These are phyloP conservation scores for Aurantiochytrium sp. DNA, from an alignment of 108 stramenopile species.

Conservation along the genomic window DNA sequence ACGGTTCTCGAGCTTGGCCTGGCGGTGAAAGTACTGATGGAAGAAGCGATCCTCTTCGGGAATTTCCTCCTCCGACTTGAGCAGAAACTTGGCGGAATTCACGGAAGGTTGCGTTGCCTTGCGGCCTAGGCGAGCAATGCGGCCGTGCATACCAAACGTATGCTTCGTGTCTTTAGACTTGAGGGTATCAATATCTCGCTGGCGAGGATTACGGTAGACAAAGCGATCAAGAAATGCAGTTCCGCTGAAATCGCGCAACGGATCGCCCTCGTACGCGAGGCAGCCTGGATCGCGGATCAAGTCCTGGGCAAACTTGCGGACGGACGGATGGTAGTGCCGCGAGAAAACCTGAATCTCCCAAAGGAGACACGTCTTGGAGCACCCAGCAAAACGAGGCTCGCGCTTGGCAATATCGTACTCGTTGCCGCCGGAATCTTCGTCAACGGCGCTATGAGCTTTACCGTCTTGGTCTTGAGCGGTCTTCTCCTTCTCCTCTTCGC, in stretches of 20 bases:
- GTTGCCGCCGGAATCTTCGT: neutral
- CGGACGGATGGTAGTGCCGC: constrained; percentile 90
- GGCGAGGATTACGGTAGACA: constrained; percentile 95
- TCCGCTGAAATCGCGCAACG: constrained; percentile 80
- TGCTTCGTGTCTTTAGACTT: constrained; percentile 26
- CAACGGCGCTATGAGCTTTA: neutral
- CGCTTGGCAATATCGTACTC: constrained; percentile 42
- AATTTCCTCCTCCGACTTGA: constrained; percentile 37
- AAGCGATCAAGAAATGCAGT: constrained; percentile 90
- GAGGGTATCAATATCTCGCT: constrained; percentile 20
- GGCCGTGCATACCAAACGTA: constrained; percentile 27
- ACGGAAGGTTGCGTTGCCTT: constrained; percentile 49
- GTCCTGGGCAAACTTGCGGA: constrained; percentile 64
- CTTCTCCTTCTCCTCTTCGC: neutral
- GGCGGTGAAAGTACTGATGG: constrained; percentile 70
- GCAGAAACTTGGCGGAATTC: constrained; percentile 67
- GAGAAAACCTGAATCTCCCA: constrained; percentile 75
- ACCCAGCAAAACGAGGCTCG: constrained; percentile 36
- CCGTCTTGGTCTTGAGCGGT: neutral
- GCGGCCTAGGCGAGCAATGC: constrained; percentile 25
- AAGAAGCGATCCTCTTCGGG: constrained; percentile 79
- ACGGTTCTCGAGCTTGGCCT: constrained; percentile 69
- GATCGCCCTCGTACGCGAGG: constrained; percentile 81
- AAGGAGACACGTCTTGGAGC: constrained; percentile 22
- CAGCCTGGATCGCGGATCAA: constrained; percentile 28